Conservation (phyloP, 345 rosid genomes). For the Angophora floribunda region DNA sequence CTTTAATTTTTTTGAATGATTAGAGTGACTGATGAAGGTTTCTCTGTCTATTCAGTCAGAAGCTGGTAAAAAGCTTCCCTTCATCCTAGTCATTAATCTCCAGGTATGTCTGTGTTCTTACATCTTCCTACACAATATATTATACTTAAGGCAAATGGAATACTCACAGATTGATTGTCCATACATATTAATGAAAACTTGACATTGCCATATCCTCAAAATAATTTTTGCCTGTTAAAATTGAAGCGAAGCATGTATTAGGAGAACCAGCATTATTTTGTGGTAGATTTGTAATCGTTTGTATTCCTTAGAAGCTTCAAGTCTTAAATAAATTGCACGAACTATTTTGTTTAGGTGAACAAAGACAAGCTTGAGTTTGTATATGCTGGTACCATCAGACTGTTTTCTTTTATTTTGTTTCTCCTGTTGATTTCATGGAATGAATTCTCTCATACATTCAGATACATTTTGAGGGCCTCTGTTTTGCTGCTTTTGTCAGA, state of each 20-base stretch:
- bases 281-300: neutral
- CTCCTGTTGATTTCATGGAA: neutral
- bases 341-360: neutral
- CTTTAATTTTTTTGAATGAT: neutral
- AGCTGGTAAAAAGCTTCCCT: slow-evolving; percentile 85
- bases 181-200: neutral
- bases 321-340: neutral
- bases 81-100: slow-evolving; percentile 76
- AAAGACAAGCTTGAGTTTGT: neutral
- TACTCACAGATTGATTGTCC: neutral
- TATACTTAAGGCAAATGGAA: neutral
- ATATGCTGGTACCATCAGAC: neutral
- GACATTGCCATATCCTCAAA: neutral
- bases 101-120: slow-evolving; percentile 46
- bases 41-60: slow-evolving; percentile 49
- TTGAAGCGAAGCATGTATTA: neutral
- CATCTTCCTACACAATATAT: neutral
- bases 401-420: neutral
- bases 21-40: neutral
- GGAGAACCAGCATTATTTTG: neutral
- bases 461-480: neutral
- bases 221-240: neutral
- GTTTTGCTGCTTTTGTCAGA: slow-evolving; percentile 25
- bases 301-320: neutral
- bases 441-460: neutral